phyloP scores from a whole-genome alignment of 2,329 filamentous ascomycete species.

The Verticillium albo-atrum region DNA sequence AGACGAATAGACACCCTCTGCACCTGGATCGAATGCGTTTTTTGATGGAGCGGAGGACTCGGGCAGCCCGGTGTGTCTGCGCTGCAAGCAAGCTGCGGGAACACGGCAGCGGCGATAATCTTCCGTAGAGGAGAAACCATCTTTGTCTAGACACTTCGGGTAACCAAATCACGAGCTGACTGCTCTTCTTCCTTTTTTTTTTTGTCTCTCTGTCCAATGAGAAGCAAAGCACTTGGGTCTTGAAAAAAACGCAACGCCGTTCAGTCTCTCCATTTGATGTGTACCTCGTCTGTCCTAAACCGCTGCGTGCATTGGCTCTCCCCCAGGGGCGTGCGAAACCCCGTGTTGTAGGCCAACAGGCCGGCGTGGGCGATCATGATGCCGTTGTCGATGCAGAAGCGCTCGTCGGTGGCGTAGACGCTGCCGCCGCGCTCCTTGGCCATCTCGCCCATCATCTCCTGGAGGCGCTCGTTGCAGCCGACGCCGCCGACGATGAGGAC shows the following conservation, averaged over 20 bases:
- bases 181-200: too few species aligned
- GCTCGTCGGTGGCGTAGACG: slow-evolving; percentile 92
- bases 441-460: slow-evolving; percentile 99
- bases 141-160: background rate
- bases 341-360: slow-evolving; percentile 76
- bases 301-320: slow-evolving; percentile 83
- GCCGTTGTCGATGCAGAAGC: slow-evolving; percentile 98
- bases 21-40: background rate
- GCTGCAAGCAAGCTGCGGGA: background rate
- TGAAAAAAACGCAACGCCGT: background rate
- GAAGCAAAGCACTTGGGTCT: background rate
- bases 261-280: slow-evolving; percentile 71
- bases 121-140: background rate
- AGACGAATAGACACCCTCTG: slow-evolving; percentile 31
- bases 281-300: slow-evolving; percentile 78
- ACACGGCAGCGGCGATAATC: background rate
- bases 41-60: background rate
- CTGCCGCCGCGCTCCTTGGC: slow-evolving; percentile 81
- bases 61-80: background rate
- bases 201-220: too few species aligned
- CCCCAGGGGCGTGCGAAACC: slow-evolving; percentile 69
- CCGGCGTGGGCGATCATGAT: slow-evolving; percentile 99
- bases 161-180: background rate
- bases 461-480: slow-evolving; percentile 87
- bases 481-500: slow-evolving; percentile 95